These are phyloP conservation scores for Aspergillus oerlinghausenensis DNA, from an alignment of 2,329 filamentous ascomycete genomes.

Conservation along the genomic window DNA sequence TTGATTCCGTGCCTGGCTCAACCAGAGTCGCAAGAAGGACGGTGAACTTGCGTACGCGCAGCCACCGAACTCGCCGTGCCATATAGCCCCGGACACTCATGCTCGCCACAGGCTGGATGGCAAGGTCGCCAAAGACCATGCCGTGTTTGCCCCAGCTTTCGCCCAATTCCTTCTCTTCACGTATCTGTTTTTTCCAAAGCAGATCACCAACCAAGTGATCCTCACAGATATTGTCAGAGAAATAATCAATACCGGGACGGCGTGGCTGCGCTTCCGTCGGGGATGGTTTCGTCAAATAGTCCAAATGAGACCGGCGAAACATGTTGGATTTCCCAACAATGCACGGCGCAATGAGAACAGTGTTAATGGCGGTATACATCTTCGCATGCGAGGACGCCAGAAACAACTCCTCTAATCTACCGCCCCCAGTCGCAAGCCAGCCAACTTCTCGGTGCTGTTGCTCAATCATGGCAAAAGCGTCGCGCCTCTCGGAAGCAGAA, in stretches of 20 bases:
- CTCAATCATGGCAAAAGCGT: neutral
- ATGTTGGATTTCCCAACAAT: conserved; percentile 97
- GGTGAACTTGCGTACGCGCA: conserved; percentile 90
- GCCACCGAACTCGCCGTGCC: conserved; percentile 78
- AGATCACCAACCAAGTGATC: conserved; percentile 93
- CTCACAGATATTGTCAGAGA: conserved; percentile 95
- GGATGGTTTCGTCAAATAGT: conserved; percentile 62
- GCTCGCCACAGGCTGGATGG: conserved; percentile 79
- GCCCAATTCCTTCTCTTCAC: conserved; percentile 32
- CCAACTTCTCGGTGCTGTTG: conserved; percentile 14
- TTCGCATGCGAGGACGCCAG: conserved; percentile 92
- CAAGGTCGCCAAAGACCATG: conserved; percentile 78
- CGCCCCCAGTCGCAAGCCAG: conserved; percentile 56
- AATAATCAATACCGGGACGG: conserved; percentile 77
- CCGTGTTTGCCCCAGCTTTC: conserved; percentile 68
- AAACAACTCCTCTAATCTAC: conserved; percentile 88
- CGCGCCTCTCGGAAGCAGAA: conserved; percentile 1
- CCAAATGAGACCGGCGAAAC: conserved; percentile 88
- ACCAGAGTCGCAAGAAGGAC: conserved; percentile 84
- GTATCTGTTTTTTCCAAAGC: conserved; percentile 62
- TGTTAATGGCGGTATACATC: conserved; percentile 97
- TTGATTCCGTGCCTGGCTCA: conserved; percentile 85
- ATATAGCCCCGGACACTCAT: conserved; percentile 76
- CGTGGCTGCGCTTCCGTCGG: conserved; percentile 39
- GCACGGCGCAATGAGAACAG: conserved; percentile 83